phyloP scores from a whole-genome alignment of 2,329 filamentous ascomycete species.

The Eutypella sp. region DNA sequence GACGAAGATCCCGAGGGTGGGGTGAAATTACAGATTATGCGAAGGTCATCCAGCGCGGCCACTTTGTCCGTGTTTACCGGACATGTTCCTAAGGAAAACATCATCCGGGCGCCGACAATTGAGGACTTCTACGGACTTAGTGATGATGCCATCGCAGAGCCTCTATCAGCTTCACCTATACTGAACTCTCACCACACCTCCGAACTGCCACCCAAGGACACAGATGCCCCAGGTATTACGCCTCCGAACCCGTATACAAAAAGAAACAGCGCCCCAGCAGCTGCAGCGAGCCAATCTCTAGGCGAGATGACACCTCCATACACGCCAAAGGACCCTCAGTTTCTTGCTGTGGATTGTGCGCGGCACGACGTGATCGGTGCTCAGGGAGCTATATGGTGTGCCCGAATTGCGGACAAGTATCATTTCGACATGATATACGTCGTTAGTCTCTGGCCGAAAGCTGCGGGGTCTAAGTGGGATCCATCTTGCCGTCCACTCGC shows the following conservation, averaged over 20 bases:
- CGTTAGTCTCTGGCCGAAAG: slow-evolving; percentile 51
- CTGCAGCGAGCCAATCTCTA: background rate
- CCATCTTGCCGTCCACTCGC: slow-evolving; percentile 12
- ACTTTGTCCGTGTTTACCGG: slow-evolving; percentile 21
- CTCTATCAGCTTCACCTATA: slow-evolving; percentile 14
- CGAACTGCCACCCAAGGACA: slow-evolving; percentile 21
- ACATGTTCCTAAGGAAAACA: slow-evolving; percentile 24
- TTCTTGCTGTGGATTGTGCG: slow-evolving; percentile 42
- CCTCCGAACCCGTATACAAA: background rate
- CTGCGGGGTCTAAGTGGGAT: slow-evolving; percentile 8
- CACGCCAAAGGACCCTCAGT: slow-evolving; percentile 24
- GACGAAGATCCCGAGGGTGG: slow-evolving; percentile 6
- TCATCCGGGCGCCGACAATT: slow-evolving; percentile 46
- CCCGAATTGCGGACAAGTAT: slow-evolving; percentile 50
- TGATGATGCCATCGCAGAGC: slow-evolving; percentile 55
- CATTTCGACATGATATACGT: slow-evolving; percentile 56
- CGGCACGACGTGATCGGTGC: slow-evolving; percentile 38
- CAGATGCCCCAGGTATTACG: background rate
- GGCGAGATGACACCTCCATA: slow-evolving; percentile 23
- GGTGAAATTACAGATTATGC: slow-evolving; percentile 13
- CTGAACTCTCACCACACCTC: slow-evolving; percentile 17
- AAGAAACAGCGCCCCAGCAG: no score
- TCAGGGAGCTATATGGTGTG: slow-evolving; percentile 48
- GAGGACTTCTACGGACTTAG: slow-evolving; percentile 50
- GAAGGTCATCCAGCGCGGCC: slow-evolving; percentile 21